These are phyloP conservation scores for Aspergillus pseudoglaucus DNA, from an alignment of 2,329 filamentous ascomycete genomes.

Conservation along the genomic window DNA sequence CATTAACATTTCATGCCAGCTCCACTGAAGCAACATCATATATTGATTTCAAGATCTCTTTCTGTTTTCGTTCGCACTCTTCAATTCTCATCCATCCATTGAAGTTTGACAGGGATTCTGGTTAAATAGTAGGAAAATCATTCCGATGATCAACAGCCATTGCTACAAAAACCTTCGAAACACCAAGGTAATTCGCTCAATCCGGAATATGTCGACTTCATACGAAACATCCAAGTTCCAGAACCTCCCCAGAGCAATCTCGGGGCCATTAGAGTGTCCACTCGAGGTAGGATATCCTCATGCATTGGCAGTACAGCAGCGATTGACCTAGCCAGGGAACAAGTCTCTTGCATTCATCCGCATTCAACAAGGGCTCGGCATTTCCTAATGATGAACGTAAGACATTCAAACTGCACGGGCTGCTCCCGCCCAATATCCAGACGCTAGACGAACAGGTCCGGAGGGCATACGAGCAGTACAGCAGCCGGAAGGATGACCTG, in stretches of 20 bases:
- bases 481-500: conserved; percentile 54
- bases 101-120: background rate
- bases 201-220: background rate
- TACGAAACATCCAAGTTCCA: conserved; percentile 18
- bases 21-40: background rate
- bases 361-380: conserved; percentile 78
- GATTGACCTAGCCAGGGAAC: conserved; percentile 30
- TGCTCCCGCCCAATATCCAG: conserved; percentile 67
- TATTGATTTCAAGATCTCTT: background rate
- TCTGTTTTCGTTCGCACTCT: background rate
- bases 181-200: background rate
- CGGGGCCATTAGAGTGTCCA: conserved; percentile 24
- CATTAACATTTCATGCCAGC: background rate
- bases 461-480: conserved; percentile 76
- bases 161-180: background rate
- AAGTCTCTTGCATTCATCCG: conserved; percentile 57
- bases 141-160: background rate
- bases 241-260: conserved; percentile 25
- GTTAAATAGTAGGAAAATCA: no score
- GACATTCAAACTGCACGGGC: conserved; percentile 63
- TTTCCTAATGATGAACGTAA: conserved; percentile 64
- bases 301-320: background rate
- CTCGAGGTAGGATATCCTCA: conserved; percentile 13
- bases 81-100: background rate
- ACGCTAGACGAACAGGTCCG: conserved; percentile 68